Evolutionary conservation across 2,329 filamentous ascomycete genomes (phyloP), one percentile per base, ranked within the genome.

Genomic region (Chaetomiaceae sp.): DNA sequence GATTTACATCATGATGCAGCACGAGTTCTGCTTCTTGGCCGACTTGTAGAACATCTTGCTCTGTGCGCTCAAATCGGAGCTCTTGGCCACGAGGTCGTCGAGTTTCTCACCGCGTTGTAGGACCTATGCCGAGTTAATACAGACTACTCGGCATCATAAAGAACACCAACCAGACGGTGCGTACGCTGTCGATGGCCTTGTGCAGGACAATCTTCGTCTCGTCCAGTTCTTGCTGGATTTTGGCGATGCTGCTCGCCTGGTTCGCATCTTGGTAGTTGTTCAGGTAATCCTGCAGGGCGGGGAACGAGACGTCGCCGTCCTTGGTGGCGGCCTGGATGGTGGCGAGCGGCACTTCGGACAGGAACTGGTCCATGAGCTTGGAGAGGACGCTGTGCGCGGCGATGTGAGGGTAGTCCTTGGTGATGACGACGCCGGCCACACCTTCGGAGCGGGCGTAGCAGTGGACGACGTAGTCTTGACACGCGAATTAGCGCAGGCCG

Each of bases 21-120:
- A 89, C 21, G 84, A 86, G 72, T 89, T 90, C 69, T 89, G 85
- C 73, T 89, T 89, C 78, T 89, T 89, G 66, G 86, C 86, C 77
- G 57, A 71, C 86, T 86, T 90, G 71, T 97, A 97, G 71, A 99
- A 99, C 87, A 95, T 92, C 80, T 96, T 97, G 75, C 90, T 96
- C 77, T 94, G 88, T 45, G 84, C 82, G 72, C 89, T 95, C 65
- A 99, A 73, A 11, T 86, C 89, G 64, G 96, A 90, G 65, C 89
- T 95, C 82, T 97, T 97, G 59, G 86, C 85, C 41, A 97, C 92
- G 63, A 99, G 73, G 64, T 87, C 89, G 67, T 97, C 92, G 62
- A 99, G 90, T 80, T 96, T 97, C 82, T 97, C 91, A 37, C 91
- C 94, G 57, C 94, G 82, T 76, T 96, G 86, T 65, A 96, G 71